These are phyloP conservation scores for Salix caprea DNA, from an alignment of 345 rosid species.

Conservation along the genomic window DNA sequence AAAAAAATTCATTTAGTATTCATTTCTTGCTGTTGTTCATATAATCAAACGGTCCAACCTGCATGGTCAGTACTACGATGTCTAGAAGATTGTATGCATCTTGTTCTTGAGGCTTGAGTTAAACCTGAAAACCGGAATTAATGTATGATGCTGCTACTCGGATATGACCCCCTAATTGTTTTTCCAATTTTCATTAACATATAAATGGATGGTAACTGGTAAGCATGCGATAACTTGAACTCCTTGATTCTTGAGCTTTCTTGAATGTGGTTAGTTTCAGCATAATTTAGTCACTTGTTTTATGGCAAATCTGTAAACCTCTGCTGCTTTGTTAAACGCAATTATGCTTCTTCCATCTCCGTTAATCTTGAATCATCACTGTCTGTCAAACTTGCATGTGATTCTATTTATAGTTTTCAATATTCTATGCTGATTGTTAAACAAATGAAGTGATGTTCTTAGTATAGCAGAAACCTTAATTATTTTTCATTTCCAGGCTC, in stretches of 20 bases:
- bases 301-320: background rate
- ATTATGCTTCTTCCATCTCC: background rate
- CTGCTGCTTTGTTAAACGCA: background rate
- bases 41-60: background rate
- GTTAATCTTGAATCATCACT: background rate
- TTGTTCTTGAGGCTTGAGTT: background rate
- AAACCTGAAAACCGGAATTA: background rate
- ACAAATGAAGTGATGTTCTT: background rate
- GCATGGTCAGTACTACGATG: background rate
- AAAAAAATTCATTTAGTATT: background rate
- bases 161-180: background rate
- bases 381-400: background rate
- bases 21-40: background rate
- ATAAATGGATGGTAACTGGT: too few relatives aligned
- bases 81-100: background rate
- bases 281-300: background rate
- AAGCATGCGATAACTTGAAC: too few relatives aligned
- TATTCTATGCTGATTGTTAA: background rate
- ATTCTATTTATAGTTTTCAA: background rate
- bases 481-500: constrained; percentile 48
- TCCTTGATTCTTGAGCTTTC: too few relatives aligned
- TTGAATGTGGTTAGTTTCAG: background rate
- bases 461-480: background rate
- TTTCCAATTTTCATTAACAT: background rate
- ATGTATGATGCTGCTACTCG: background rate